Evolutionary conservation across 495 filamentous ascomycete genomes (phyloP).

Genomic region (Hypoxylon crocopeplum): DNA sequence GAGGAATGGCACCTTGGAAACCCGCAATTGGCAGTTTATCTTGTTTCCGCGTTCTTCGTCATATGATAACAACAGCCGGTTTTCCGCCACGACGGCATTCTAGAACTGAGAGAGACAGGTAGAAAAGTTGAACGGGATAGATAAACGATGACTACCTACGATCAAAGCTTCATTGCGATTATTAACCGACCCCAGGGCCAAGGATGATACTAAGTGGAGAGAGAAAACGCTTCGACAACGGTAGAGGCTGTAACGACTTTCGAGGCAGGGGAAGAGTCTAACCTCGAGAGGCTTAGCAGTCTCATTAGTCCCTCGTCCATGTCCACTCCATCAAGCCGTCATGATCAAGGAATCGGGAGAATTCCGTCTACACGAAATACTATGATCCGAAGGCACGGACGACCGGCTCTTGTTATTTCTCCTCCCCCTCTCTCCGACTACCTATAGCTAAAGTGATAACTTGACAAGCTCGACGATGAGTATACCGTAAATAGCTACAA

Average conservation of each 20-base stretch:
- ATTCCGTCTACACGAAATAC: constrained; percentile 10
- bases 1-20: neutral
- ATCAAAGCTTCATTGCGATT: too few species aligned
- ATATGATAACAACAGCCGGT: neutral
- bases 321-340: too few species aligned
- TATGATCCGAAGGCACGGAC: too few species aligned
- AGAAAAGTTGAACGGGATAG: too few species aligned
- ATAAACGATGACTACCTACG: neutral
- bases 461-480: too few species aligned
- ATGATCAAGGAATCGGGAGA: constrained; percentile 7
- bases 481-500: too few species aligned
- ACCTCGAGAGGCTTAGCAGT: constrained; percentile 24
- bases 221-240: constrained; percentile 11
- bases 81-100: constrained; percentile 2
- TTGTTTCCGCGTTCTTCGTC: neutral
- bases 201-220: constrained; percentile 25
- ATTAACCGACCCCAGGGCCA: constrained; percentile 16
- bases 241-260: constrained; percentile 17
- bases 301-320: neutral
- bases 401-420: too few species aligned
- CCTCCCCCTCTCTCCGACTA: too few species aligned
- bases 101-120: too few species aligned
- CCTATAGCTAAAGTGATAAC: too few species aligned
- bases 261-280: constrained; percentile 12
- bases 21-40: constrained; percentile 15